These are phyloP conservation scores for Dianthus caryophyllus DNA, from an alignment of 148 eudicot species.

Conservation along the genomic window DNA sequence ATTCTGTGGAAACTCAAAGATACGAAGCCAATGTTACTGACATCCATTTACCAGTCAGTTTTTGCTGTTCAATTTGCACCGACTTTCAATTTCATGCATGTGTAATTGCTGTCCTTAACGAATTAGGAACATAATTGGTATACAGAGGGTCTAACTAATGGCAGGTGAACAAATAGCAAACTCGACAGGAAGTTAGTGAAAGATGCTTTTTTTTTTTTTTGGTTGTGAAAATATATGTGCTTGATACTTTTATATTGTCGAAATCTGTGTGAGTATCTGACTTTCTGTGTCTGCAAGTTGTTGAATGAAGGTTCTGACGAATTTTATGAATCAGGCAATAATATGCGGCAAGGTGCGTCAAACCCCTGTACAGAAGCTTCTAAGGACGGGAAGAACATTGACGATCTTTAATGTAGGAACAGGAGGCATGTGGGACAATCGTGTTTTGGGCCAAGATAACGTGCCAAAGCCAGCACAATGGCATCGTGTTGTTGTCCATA, in stretches of 20 bases:
- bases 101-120: too few relatives aligned
- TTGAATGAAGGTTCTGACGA: constrained; percentile 12
- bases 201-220: neutral
- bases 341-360: constrained; percentile 92
- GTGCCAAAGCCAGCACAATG: constrained; percentile 87
- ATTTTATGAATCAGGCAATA: constrained; percentile 53
- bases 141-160: neutral
- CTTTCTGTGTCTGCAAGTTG: neutral
- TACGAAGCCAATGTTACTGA: too few relatives aligned
- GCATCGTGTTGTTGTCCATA: constrained; percentile 94
- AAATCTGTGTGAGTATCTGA: neutral
- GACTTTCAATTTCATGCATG: too few relatives aligned
- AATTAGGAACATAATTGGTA: too few relatives aligned
- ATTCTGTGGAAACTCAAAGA: too few relatives aligned
- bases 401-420: constrained; percentile 92
- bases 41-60: too few relatives aligned
- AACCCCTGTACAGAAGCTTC: constrained; percentile 85
- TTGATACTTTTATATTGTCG: neutral
- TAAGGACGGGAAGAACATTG: constrained; percentile 84
- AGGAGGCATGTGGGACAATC: constrained; percentile 95
- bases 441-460: constrained; percentile 43
- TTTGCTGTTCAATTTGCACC: too few relatives aligned
- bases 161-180: neutral
- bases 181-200: neutral
- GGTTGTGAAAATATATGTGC: neutral